Evolutionary conservation across 208 protist species (phyloP).

Genomic region (Herpetomonas samuelpessoai): DNA sequence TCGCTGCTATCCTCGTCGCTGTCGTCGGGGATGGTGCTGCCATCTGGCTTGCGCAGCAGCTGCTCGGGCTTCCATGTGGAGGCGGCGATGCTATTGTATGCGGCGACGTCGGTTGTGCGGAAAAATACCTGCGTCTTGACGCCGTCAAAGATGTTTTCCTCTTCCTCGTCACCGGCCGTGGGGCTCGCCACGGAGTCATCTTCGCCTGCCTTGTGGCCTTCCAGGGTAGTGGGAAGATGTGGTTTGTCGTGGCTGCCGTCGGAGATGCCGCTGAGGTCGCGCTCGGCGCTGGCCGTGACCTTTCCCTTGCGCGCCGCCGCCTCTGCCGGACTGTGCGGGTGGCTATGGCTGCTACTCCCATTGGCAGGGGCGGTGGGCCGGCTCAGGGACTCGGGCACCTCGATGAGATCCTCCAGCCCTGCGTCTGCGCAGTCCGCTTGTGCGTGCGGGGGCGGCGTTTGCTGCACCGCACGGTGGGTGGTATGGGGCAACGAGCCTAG

Average conservation of each 20-base stretch:
- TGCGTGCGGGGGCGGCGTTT: neutral
- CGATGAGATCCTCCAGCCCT: neutral
- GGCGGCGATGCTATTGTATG: constrained; percentile 55
- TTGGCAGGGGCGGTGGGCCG: neutral
- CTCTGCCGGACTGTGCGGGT: neutral
- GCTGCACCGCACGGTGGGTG: neutral
- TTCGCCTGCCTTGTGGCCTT: neutral
- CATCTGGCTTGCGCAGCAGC: constrained; percentile 40
- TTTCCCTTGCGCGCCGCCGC: constrained; percentile 11
- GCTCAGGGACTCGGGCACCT: neutral
- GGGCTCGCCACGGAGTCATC: constrained; percentile 6
- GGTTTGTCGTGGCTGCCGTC: neutral
- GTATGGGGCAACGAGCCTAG: neutral
- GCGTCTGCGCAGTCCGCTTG: neutral
- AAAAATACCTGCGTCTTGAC: constrained; percentile 79
- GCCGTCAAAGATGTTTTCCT: constrained; percentile 68
- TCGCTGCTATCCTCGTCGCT: constrained; percentile 13
- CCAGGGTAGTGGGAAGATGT: neutral
- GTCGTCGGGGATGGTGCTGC: constrained; percentile 8
- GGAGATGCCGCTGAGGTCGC: neutral
- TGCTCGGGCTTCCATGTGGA: constrained; percentile 79
- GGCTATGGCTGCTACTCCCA: neutral
- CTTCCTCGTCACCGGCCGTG: constrained; percentile 22
- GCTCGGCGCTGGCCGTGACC: constrained; percentile 12
- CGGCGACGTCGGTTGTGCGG: constrained; percentile 52